These are phyloP conservation scores for Zygotorulaspora florentina DNA, from an alignment of 805 yeast species.

Conservation along the genomic window DNA sequence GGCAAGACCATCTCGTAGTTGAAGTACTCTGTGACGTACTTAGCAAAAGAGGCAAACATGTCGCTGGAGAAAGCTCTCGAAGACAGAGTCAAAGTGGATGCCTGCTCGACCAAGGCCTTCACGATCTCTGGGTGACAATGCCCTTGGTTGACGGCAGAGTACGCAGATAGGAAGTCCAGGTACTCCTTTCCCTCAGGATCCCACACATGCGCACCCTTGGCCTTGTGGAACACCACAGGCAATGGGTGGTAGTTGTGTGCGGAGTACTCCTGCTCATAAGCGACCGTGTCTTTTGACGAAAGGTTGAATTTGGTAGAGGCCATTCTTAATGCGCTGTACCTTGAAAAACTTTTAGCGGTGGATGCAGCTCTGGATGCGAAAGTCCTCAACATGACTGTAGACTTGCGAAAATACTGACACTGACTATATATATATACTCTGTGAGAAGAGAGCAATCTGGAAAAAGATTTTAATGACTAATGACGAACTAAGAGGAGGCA, in stretches of 20 bases:
- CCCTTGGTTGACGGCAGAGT: conserved; percentile 97
- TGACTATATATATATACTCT: not conserved
- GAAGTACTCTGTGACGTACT: conserved; percentile 83
- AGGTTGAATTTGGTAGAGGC: conserved; percentile 34
- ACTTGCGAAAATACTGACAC: not conserved
- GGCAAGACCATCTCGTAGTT: conserved; percentile 91
- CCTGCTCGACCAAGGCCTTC: conserved; percentile 81
- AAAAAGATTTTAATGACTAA: not conserved
- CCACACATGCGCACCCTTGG: conserved; percentile 91
- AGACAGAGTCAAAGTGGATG: conserved; percentile 74
- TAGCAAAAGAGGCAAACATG: conserved; percentile 80
- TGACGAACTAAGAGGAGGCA: not conserved
- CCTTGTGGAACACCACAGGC: conserved; percentile 88
- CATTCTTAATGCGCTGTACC: not conserved
- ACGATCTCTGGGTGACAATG: conserved; percentile 95
- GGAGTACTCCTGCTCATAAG: conserved; percentile 73
- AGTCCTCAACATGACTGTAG: not conserved
- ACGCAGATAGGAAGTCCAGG: conserved; percentile 88
- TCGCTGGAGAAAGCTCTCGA: conserved; percentile 93
- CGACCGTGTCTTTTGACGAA: conserved; percentile 60
- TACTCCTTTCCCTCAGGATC: conserved; percentile 96
- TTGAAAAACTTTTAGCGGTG: not conserved
- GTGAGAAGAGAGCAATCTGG: too few relatives aligned
- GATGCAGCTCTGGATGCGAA: not conserved
- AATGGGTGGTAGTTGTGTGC: conserved; percentile 97